Evolutionary conservation across 176 grass and related monocot genomes (phyloP).

Genomic region (Eleusine coracana): DNA sequence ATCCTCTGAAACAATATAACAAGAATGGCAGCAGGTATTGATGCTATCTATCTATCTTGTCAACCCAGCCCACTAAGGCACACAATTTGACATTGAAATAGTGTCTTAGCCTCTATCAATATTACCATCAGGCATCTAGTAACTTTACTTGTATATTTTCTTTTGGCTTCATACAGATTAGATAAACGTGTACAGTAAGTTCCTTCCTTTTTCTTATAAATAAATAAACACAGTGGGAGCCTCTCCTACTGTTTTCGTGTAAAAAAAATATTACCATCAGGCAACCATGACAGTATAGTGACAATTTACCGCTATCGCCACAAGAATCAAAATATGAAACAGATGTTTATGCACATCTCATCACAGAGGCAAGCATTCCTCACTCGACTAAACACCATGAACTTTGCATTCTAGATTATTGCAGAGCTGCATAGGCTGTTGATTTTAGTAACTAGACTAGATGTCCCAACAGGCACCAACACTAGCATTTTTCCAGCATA

Average conservation of each 20-base stretch:
- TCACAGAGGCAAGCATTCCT: constrained; percentile 9
- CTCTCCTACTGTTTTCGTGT: not conserved
- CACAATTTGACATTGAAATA: not conserved
- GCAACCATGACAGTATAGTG: not conserved
- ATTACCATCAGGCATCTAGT: not conserved
- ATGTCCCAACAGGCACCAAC: not conserved
- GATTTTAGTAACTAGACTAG: not conserved
- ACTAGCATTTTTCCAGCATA: not conserved
- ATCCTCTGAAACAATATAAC: not conserved
- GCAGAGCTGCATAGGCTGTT: not conserved
- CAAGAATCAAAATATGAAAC: not conserved
- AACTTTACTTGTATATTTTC: too few species aligned
- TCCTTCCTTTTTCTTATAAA: too few species aligned
- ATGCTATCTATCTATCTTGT: not conserved
- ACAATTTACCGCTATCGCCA: not conserved
- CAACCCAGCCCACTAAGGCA: not conserved
- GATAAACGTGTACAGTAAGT: too few species aligned
- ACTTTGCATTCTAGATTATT: not conserved
- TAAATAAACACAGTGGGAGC: too few species aligned
- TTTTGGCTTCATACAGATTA: too few species aligned
- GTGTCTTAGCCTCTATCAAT: not conserved
- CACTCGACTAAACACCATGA: not conserved
- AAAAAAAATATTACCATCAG: not conserved
- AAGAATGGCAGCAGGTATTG: not conserved
- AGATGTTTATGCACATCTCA: not conserved